Conservation (phyloP, 306 rosid species). For the Cucurbita ficifolia region DNA sequence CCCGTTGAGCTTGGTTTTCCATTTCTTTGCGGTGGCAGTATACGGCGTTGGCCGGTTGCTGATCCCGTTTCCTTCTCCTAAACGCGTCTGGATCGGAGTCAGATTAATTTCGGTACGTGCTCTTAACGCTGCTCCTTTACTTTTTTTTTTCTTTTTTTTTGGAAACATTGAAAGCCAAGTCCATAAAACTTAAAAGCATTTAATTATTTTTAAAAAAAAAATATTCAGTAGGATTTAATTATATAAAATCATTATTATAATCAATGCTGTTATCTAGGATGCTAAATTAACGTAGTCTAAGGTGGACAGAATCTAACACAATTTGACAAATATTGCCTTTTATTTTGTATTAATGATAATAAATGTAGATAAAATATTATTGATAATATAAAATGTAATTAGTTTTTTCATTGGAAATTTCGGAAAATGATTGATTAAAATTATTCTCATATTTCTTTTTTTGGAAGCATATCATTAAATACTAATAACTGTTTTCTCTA, state of each 20-base stretch:
- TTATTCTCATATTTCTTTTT: neutral
- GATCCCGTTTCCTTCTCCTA: slow-evolving; percentile 78
- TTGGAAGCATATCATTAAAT: neutral
- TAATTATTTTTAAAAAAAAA: neutral
- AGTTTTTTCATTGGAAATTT: too few relatives aligned
- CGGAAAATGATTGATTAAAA: neutral
- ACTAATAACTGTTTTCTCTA: too few relatives aligned
- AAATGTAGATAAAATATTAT: neutral
- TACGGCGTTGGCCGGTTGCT: slow-evolving; percentile 77
- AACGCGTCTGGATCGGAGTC: slow-evolving; percentile 68
- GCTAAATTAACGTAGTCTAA: neutral
- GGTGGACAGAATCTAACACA: neutral
- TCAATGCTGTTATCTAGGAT: neutral
- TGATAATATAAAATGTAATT: too few relatives aligned
- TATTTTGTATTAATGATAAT: neutral
- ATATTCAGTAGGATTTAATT: neutral
- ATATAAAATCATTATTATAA: neutral
- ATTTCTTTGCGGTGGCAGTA: slow-evolving; percentile 85
- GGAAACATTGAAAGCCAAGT: too few relatives aligned
- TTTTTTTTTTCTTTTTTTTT: neutral
- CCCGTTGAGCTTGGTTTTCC: slow-evolving; percentile 78
- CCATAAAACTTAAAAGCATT: too few relatives aligned
- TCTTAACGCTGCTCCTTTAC: neutral
- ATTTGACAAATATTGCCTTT: neutral
- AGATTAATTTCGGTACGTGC: slow-evolving; percentile 48